Evolutionary conservation across 202 grass and related monocot genomes (phyloP), one percentile per base, ranked within the genome.

Genomic region (Hordeum pubiflorum): DNA sequence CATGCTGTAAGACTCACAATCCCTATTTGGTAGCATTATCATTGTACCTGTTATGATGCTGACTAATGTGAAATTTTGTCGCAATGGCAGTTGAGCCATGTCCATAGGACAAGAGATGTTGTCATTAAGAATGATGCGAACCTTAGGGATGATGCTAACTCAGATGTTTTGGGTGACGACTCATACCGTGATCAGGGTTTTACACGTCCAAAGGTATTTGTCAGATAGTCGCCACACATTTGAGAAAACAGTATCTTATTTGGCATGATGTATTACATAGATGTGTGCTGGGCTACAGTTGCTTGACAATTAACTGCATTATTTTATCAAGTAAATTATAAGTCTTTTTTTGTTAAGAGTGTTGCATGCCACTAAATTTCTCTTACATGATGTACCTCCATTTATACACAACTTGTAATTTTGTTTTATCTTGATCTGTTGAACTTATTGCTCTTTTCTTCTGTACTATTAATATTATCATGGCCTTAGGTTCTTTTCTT

Each of bases 141-240:
- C 75, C 84, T 97, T 37, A 94, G 93, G 48, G 78, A 84, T 79
- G 88, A 85, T 43, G 70, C 75, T 50, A 80, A 82, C 24, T 79
- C 43, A 79, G 90, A 94, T 72, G 75, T 92, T 87, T 62, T 86
- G 23, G 56, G 60, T 84, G 86, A 86, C 80, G 78, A 84, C 22
- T 83, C 84, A 63, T 97, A 82, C 58, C 81, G 94, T 63, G 94
- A 97, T 87, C 94, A 94, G 84, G 94, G 94, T 85, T 97, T 97
- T 85, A 97, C 94, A 26, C 90, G 90, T 50, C 92, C 94, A 29
- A 94, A 97, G 94, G 94, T 97, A 94, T 78, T 73, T 46, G 18
- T 17, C 21, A 76, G 20, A 69, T 68, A 69, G 65, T 69, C 20
- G 1, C 8, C 3, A 78, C 63, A 23, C 31, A 67, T 80, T 46